Percentiles rank a stretch among this genome's conserved stretches.
These are phyloP conservation scores for Paraconiothyrium sp. DNA, from an alignment of 2,329 filamentous ascomycete genomes.

Conservation along the genomic window DNA sequence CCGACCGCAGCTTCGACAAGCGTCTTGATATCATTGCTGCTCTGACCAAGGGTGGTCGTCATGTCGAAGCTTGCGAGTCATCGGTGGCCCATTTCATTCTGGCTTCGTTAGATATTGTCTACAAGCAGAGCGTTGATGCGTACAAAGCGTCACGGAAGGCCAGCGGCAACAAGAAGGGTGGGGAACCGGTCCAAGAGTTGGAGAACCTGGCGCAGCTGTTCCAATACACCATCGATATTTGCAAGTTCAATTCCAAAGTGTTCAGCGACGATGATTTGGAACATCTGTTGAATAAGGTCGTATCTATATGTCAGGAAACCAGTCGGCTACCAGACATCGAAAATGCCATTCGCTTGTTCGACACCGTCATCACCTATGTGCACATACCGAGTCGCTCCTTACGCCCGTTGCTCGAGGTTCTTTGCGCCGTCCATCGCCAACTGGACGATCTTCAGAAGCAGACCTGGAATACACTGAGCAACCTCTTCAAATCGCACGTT, in stretches of 20 bases:
- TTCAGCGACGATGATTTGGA: conserved; percentile 70
- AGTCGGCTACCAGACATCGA: conserved; percentile 71
- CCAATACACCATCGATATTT: conserved; percentile 70
- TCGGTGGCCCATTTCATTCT: conserved; percentile 46
- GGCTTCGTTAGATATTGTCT: conserved; percentile 44
- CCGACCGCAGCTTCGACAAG: conserved; percentile 41
- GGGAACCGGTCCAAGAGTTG: conserved; percentile 35
- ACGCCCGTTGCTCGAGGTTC: conserved; percentile 72
- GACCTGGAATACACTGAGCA: conserved; percentile 75
- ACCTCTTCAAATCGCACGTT: conserved; percentile 77
- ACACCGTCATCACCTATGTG: conserved; percentile 76
- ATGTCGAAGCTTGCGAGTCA: conserved; percentile 51
- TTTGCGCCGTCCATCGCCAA: conserved; percentile 76
- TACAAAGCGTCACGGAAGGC: conserved; percentile 34
- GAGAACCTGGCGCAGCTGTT: conserved; percentile 67
- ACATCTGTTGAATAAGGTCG: conserved; percentile 68
- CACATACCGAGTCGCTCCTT: conserved; percentile 72
- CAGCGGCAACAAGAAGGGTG: conserved; percentile 38
- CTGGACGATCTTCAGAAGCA: conserved; percentile 68
- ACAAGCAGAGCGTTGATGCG: conserved; percentile 41
- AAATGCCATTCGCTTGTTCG: conserved; percentile 73
- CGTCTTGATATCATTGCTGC: conserved; percentile 47
- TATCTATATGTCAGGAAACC: conserved; percentile 75
- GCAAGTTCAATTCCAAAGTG: conserved; percentile 79
- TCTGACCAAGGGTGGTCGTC: conserved; percentile 50